These are phyloP conservation scores for Globisporangium iwayamae DNA, from an alignment of 352 stramenopile species.

Conservation along the genomic window DNA sequence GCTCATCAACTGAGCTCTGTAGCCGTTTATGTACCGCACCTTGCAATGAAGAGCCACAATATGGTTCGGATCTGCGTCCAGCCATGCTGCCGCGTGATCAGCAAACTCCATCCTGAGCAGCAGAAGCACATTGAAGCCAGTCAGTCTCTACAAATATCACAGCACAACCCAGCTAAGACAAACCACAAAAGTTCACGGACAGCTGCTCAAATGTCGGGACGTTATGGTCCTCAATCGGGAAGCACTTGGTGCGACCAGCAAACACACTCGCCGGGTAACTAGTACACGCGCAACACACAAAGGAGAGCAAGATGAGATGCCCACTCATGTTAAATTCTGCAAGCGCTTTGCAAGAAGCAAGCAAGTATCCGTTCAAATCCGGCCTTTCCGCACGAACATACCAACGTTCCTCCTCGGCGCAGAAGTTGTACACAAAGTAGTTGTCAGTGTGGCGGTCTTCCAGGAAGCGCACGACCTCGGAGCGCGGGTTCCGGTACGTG, in stretches of 20 bases:
- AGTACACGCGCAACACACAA: not conserved
- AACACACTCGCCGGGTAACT: slow-evolving; percentile 60
- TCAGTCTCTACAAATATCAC: not conserved
- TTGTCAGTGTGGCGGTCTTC: slow-evolving; percentile 38
- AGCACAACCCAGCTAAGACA: not conserved
- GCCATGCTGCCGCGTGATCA: slow-evolving; percentile 62
- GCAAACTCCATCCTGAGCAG: slow-evolving; percentile 58
- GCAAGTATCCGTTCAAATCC: not conserved
- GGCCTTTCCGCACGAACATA: slow-evolving; percentile 10
- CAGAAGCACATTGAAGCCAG: not conserved
- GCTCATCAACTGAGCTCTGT: not conserved
- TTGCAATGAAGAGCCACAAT: slow-evolving; percentile 76
- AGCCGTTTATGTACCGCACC: slow-evolving; percentile 14
- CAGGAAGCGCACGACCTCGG: slow-evolving; percentile 53
- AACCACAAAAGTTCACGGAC: slow-evolving; percentile 21
- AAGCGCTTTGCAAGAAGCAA: not conserved
- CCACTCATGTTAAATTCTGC: not conserved
- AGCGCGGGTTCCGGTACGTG: slow-evolving; percentile 59
- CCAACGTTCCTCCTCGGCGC: slow-evolving; percentile 47
- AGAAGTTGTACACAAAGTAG: slow-evolving; percentile 83
- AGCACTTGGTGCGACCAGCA: slow-evolving; percentile 38
- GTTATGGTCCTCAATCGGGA: slow-evolving; percentile 75
- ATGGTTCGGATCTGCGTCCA: slow-evolving; percentile 32
- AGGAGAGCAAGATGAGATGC: not conserved
- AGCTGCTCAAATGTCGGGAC: slow-evolving; percentile 63